A percentile compares a stretch with the other conserved stretches of the same genome.
These are phyloP conservation scores for Monilinia laxa DNA, from an alignment of 2,329 filamentous ascomycete species.

Conservation along the genomic window DNA sequence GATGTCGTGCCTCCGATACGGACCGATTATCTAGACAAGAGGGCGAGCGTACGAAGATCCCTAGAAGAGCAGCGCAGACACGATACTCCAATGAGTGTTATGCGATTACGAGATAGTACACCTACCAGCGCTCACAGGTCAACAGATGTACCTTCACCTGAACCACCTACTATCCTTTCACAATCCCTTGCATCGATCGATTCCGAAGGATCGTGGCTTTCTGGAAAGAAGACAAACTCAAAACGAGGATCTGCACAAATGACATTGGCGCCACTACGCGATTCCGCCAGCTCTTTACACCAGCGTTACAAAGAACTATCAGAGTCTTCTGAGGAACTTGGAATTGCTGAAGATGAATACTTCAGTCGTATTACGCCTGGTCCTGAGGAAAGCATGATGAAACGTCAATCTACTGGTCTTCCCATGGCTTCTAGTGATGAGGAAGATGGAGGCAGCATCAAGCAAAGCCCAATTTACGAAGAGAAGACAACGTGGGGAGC, in stretches of 20 bases:
- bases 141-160: constrained; percentile 51
- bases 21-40: constrained; percentile 32
- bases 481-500: constrained; percentile 40
- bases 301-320: constrained; percentile 53
- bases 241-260: constrained; percentile 50
- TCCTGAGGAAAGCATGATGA: constrained; percentile 36
- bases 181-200: constrained; percentile 92
- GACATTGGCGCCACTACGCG: constrained; percentile 42
- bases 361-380: constrained; percentile 55
- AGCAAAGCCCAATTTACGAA: constrained; percentile 30
- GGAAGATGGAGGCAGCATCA: constrained; percentile 49
- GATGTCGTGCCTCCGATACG: constrained; percentile 45
- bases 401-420: constrained; percentile 48
- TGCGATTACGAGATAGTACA: constrained; percentile 45
- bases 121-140: constrained; percentile 47
- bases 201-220: constrained; percentile 94
- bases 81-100: constrained; percentile 49
- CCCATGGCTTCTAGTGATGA: constrained; percentile 58
- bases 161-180: constrained; percentile 56
- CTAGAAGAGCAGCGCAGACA: constrained; percentile 44
- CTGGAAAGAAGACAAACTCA: constrained; percentile 60
- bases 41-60: constrained; percentile 33
- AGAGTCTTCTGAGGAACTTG: constrained; percentile 64
- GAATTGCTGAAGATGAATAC: constrained; percentile 71
- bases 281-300: constrained; percentile 45